Evolutionary conservation across 2,329 filamentous ascomycete species (phyloP).

Genomic region (Neophaeococcomyces mojaviensis): DNA sequence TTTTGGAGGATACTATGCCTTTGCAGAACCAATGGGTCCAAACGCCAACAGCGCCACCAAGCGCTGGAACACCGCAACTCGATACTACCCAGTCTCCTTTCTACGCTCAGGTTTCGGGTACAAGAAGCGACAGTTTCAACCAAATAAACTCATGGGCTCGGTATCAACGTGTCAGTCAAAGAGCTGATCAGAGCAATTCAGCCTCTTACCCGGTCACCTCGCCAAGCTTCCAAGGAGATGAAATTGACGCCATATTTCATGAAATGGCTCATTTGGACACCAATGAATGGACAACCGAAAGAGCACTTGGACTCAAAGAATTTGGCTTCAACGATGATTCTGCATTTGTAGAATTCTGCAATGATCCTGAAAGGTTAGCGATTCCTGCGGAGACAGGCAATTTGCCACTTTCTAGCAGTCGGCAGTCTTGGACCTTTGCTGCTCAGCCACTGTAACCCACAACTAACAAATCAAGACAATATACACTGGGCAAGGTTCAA

Average conservation of each 20-base stretch:
- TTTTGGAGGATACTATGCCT: too few relatives aligned
- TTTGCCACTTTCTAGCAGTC: constrained; percentile 7
- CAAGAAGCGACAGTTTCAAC: neutral
- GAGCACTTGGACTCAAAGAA: constrained; percentile 35
- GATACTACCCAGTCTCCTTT: too few relatives aligned
- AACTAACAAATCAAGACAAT: too few relatives aligned
- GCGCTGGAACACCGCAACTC: too few relatives aligned
- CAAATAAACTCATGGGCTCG: constrained; percentile 9
- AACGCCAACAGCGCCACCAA: too few relatives aligned
- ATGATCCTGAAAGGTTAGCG: constrained; percentile 36
- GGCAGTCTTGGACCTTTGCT: constrained; percentile 7
- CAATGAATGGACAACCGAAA: constrained; percentile 36
- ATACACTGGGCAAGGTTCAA: too few relatives aligned
- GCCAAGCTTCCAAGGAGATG: constrained; percentile 24
- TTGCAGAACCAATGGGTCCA: too few relatives aligned
- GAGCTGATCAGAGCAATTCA: constrained; percentile 1
- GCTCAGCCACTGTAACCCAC: constrained; percentile 4
- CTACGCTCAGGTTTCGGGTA: too few relatives aligned
- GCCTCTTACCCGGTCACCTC: constrained; percentile 11
- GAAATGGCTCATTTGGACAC: constrained; percentile 40
- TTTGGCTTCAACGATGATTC: constrained; percentile 39
- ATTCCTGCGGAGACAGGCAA: constrained; percentile 10
- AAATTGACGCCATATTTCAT: constrained; percentile 39
- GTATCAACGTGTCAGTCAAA: constrained; percentile 9
- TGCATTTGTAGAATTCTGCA: constrained; percentile 39